Evolutionary conservation across 768 basidiomycete genomes (phyloP).

Genomic region (Rhodocollybia butyracea): DNA sequence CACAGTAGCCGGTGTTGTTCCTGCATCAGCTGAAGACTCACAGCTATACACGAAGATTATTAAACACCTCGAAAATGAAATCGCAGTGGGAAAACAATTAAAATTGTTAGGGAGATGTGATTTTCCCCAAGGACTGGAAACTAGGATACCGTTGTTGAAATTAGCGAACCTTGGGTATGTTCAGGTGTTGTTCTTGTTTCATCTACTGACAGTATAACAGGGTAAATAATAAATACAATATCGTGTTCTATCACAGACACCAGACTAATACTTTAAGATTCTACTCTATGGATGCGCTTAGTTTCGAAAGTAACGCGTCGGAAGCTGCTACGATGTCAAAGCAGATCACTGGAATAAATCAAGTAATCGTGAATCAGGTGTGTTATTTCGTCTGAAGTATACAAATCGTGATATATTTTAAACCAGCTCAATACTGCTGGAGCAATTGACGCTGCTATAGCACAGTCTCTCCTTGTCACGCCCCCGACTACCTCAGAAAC

Average conservation of each 20-base stretch:
- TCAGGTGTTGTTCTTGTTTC: background rate
- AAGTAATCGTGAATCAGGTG: conserved; percentile 40
- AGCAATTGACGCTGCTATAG: conserved; percentile 23
- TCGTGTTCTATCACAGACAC: conserved; percentile 55
- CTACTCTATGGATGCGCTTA: conserved; percentile 46
- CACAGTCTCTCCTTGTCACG: conserved; percentile 12
- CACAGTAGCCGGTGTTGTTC: conserved; percentile 31
- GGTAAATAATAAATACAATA: conserved; percentile 13
- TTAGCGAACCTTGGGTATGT: background rate
- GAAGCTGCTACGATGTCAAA: conserved; percentile 32
- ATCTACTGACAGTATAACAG: background rate
- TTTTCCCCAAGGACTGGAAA: conserved; percentile 6
- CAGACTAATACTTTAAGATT: conserved; percentile 57
- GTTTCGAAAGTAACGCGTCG: conserved; percentile 27
- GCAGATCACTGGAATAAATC: conserved; percentile 28
- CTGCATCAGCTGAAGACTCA: conserved; percentile 3
- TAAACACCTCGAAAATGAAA: background rate
- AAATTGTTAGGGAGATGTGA: background rate
- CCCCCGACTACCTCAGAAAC: background rate
- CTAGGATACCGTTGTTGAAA: background rate
- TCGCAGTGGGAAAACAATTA: background rate
- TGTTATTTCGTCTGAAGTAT: background rate
- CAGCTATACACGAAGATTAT: background rate
- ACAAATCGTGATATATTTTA: background rate
- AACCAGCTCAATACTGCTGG: conserved; percentile 45